These are phyloP conservation scores for Dryadomyces sulphureus DNA, from an alignment of 2,329 filamentous ascomycete species.

Conservation along the genomic window DNA sequence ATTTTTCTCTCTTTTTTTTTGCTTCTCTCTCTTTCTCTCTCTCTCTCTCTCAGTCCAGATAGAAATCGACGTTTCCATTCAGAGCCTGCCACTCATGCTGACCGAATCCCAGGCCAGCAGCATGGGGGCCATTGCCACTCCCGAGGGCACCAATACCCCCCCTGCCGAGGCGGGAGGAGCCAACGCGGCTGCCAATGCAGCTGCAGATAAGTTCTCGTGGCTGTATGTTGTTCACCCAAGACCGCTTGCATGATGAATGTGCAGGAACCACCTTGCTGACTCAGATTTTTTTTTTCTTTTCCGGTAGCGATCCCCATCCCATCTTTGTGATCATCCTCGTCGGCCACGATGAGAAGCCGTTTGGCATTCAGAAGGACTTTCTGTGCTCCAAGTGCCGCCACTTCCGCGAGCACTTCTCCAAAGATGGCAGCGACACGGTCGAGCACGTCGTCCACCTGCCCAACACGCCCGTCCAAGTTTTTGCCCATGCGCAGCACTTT, in stretches of 20 bases:
- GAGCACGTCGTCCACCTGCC: conserved; percentile 37
- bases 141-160: neutral
- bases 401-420: conserved; percentile 30
- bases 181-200: neutral
- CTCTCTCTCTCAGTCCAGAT: neutral
- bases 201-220: conserved; percentile 14
- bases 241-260: neutral
- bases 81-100: neutral
- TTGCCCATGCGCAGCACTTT: conserved; percentile 39
- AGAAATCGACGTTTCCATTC: too few species aligned
- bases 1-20: neutral
- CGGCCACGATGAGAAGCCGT: conserved; percentile 35
- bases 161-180: neutral
- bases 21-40: neutral
- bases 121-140: neutral
- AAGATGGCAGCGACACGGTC: conserved; percentile 21
- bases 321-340: conserved; percentile 40
- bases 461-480: conserved; percentile 31
- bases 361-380: conserved; percentile 44
- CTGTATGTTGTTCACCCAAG: conserved; percentile 14
- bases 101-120: neutral
- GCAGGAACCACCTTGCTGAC: neutral
- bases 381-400: conserved; percentile 35
- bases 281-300: neutral
- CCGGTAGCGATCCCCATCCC: conserved; percentile 35